Conservation (phyloP, 306 rosid species). For the Chamaecrista fasciculata region DNA sequence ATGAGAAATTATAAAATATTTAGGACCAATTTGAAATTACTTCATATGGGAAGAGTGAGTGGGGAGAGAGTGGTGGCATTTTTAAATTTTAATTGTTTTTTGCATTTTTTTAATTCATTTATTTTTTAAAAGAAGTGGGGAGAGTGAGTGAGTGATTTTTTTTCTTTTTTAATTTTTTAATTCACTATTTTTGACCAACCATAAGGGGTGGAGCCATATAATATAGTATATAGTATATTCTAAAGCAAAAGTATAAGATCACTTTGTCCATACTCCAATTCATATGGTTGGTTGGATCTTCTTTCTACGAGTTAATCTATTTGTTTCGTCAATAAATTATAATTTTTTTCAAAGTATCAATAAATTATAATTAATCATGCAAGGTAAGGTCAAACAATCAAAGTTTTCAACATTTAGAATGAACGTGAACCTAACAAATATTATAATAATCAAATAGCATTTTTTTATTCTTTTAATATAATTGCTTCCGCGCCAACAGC, state of each 20-base stretch:
- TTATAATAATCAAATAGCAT: not conserved
- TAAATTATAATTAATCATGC: constrained; percentile 19
- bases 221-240: too few species aligned
- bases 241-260: not conserved
- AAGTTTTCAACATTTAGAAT: constrained; percentile 31
- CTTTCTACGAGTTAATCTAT: constrained; percentile 23
- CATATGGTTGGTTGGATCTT: constrained; percentile 46
- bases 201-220: too few species aligned
- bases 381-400: constrained; percentile 43
- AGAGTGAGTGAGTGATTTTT: too few species aligned
- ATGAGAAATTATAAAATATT: too few species aligned
- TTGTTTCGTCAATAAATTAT: not conserved
- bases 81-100: too few species aligned
- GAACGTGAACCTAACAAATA: not conserved
- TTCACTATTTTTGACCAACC: too few species aligned
- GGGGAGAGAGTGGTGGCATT: too few species aligned
- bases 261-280: constrained; percentile 22
- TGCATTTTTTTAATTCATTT: too few species aligned
- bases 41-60: too few species aligned
- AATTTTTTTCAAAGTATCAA: constrained; percentile 18
- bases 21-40: too few species aligned
- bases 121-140: too few species aligned
- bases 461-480: not conserved
- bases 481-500: not conserved
- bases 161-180: too few species aligned